Evolutionary conservation across 495 filamentous ascomycete species (phyloP).

Genomic region (Halenospora varia): DNA sequence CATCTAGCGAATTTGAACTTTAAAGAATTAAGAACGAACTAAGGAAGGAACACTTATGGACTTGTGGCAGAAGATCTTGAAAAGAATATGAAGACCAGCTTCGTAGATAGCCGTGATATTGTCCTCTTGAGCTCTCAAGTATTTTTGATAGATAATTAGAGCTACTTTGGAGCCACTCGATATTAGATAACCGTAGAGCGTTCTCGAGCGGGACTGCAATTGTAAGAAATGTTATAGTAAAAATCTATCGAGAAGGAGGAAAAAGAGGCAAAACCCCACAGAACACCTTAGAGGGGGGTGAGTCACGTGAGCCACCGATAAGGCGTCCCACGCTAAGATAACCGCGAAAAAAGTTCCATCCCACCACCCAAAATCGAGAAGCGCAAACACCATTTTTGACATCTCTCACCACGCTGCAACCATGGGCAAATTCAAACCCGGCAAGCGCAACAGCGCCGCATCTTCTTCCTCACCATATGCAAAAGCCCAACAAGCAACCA

Average conservation of each 20-base stretch:
- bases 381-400: background rate
- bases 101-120: too few relatives aligned
- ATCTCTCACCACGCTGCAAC: background rate
- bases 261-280: background rate
- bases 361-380: background rate
- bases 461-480: slow-evolving; percentile 51
- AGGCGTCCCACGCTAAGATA: background rate
- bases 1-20: too few relatives aligned
- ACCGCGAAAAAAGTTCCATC: background rate
- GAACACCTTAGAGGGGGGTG: background rate
- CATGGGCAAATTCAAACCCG: slow-evolving; percentile 59
- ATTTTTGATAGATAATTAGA: too few relatives aligned
- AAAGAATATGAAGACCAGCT: too few relatives aligned
- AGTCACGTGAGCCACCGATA: background rate
- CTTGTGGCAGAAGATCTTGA: too few relatives aligned
- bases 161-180: too few relatives aligned
- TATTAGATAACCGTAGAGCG: too few relatives aligned
- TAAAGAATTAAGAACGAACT: too few relatives aligned
- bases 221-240: background rate
- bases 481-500: slow-evolving; percentile 45
- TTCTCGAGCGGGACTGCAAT: too few relatives aligned
- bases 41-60: too few relatives aligned
- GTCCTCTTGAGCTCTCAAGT: too few relatives aligned
- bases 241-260: background rate
- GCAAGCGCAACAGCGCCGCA: slow-evolving; percentile 56